Evolutionary conservation across 768 basidiomycete genomes (phyloP).

Genomic region (Auricularia heimuer): DNA sequence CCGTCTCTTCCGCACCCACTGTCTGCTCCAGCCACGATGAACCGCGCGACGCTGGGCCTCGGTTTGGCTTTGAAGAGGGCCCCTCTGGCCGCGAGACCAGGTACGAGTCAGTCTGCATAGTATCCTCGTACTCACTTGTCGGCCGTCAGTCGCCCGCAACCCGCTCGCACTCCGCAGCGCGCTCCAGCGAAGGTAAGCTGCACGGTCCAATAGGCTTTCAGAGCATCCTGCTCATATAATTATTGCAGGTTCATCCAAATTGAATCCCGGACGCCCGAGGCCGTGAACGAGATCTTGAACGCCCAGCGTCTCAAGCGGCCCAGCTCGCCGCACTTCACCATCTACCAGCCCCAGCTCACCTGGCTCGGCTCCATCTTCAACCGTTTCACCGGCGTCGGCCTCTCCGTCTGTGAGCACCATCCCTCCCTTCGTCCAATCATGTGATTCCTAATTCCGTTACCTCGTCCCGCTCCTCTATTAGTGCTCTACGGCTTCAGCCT

Average conservation of each 20-base stretch:
- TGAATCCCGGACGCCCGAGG: slow-evolving; percentile 51
- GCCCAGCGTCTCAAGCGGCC: slow-evolving; percentile 82
- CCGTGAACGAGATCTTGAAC: slow-evolving; percentile 62
- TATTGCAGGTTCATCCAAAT: slow-evolving; percentile 46
- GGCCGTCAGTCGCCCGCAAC: neutral
- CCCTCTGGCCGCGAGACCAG: neutral
- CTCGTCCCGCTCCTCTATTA: slow-evolving; percentile 18
- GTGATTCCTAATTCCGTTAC: neutral
- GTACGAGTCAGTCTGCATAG: neutral
- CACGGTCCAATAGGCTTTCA: neutral
- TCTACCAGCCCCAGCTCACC: slow-evolving; percentile 92
- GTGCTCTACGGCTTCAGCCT: slow-evolving; percentile 85
- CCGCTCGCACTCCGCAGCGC: neutral
- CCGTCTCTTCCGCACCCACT: neutral
- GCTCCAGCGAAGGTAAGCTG: neutral
- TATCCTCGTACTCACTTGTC: neutral
- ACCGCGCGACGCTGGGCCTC: neutral
- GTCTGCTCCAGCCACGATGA: neutral
- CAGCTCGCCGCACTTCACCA: slow-evolving; percentile 88
- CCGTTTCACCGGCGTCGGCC: slow-evolving; percentile 72
- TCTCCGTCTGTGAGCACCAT: slow-evolving; percentile 53
- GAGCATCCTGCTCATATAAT: neutral
- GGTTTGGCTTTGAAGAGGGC: neutral
- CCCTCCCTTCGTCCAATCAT: neutral
- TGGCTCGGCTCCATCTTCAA: slow-evolving; percentile 82